A percentile compares a stretch with the other conserved stretches of the same genome.
Evolutionary conservation across 2,329 filamentous ascomycete species (phyloP).

Genomic region (Colletotrichum musicola): DNA sequence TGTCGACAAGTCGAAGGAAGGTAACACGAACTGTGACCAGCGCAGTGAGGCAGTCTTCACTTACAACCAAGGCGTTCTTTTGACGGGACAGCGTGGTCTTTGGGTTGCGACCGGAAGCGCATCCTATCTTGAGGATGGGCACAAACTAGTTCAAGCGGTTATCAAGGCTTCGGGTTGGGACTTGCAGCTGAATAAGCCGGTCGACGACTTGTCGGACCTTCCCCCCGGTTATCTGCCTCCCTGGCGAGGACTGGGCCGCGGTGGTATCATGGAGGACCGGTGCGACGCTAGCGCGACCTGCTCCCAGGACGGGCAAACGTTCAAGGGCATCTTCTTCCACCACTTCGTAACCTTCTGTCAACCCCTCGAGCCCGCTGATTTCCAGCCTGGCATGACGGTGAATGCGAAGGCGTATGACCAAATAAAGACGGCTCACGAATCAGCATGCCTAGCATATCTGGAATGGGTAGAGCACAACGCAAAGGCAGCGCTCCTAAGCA

Average conservation of each 20-base stretch:
- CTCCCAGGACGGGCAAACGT: constrained; percentile 87
- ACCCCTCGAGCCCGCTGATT: constrained; percentile 61
- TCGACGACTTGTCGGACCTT: constrained; percentile 54
- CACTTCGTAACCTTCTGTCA: constrained; percentile 85
- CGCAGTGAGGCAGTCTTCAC: constrained; percentile 93
- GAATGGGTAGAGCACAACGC: constrained; percentile 86
- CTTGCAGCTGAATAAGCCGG: constrained; percentile 54
- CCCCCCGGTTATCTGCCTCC: constrained; percentile 56
- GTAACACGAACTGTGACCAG: constrained; percentile 80
- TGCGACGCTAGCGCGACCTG: constrained; percentile 83
- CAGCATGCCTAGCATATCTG: constrained; percentile 74
- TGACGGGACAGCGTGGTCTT: constrained; percentile 84
- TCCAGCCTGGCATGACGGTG: constrained; percentile 44
- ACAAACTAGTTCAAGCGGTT: constrained; percentile 79
- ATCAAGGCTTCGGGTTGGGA: constrained; percentile 85
- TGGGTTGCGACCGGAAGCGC: constrained; percentile 82
- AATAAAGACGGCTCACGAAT: constrained; percentile 61
- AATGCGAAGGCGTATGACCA: constrained; percentile 47
- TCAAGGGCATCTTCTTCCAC: constrained; percentile 96
- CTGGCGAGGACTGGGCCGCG: constrained; percentile 83
- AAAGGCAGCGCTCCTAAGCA: constrained; percentile 77
- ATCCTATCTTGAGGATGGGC: constrained; percentile 82
- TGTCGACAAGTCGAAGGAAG: constrained; percentile 71
- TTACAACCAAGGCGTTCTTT: constrained; percentile 93
- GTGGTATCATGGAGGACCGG: constrained; percentile 84